A percentile compares a stretch with the other conserved stretches of the same genome.
phyloP scores from a whole-genome alignment of 208 protist genomes.

The Acanthamoeba triangularis region DNA sequence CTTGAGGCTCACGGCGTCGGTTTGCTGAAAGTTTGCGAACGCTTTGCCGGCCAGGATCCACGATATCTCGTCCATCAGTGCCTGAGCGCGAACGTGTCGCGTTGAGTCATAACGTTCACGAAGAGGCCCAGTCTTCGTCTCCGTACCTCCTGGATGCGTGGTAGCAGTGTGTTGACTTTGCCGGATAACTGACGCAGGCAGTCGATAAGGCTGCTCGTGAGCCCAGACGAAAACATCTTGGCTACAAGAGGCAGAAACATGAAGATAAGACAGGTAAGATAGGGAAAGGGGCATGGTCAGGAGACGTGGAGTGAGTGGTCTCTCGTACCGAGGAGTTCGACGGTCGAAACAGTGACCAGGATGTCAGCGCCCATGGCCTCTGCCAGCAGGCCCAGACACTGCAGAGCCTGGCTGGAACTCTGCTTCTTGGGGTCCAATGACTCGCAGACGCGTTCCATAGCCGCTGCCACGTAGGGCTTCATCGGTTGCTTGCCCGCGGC shows the following conservation, averaged over 20 bases:
- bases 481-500: constrained; percentile 81
- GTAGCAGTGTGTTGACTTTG: constrained; percentile 84
- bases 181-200: constrained; percentile 79
- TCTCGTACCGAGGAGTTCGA: background rate
- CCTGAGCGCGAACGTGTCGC: background rate
- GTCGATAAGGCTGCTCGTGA: constrained; percentile 77
- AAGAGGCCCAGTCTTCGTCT: background rate
- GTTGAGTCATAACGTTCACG: background rate
- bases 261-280: no score
- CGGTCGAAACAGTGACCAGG: constrained; percentile 20
- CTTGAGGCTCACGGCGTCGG: background rate
- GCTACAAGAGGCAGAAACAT: background rate
- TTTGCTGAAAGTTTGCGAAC: constrained; percentile 23
- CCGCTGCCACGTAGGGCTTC: constrained; percentile 82
- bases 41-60: constrained; percentile 58
- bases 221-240: constrained; percentile 82
- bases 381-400: constrained; percentile 87
- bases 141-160: constrained; percentile 83
- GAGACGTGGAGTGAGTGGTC: background rate
- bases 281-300: background rate
- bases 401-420: constrained; percentile 80
- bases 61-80: constrained; percentile 61
- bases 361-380: constrained; percentile 81
- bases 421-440: constrained; percentile 75
- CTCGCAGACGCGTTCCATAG: constrained; percentile 79